Percentiles rank a stretch among this genome's conserved stretches.
Conservation (phyloP, 345 rosid species). For the Brassica cretica region DNA sequence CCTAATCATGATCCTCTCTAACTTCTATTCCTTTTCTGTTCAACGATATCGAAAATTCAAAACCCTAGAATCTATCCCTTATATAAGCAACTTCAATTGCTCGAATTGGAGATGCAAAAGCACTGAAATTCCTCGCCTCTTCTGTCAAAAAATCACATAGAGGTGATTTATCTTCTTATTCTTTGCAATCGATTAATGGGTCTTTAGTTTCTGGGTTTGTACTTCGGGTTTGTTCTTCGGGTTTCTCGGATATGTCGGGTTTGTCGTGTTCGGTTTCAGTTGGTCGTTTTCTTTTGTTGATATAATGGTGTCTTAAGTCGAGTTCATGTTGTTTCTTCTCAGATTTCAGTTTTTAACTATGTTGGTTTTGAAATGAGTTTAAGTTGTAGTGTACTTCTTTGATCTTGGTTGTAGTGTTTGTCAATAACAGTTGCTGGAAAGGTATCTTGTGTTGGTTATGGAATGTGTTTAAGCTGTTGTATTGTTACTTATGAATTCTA, state of each 20-base stretch:
- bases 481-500: neutral
- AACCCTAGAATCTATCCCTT: neutral
- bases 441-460: neutral
- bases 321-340: neutral
- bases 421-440: neutral
- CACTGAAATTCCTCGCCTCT: neutral
- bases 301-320: neutral
- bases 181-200: neutral
- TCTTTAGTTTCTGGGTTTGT: neutral
- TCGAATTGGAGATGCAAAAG: neutral
- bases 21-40: neutral
- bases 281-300: neutral
- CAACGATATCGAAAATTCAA: neutral
- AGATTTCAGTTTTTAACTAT: too few species aligned
- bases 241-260: neutral
- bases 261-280: neutral
- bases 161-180: neutral
- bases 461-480: neutral
- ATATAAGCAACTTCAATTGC: neutral
- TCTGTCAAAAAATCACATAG: neutral
- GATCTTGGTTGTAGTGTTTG: neutral
- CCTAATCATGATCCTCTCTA: neutral
- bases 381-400: neutral
- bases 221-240: neutral
- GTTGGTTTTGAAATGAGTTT: neutral